Conservation (phyloP, 495 filamentous ascomycete genomes). For the Aspergillus egyptiacus region DNA sequence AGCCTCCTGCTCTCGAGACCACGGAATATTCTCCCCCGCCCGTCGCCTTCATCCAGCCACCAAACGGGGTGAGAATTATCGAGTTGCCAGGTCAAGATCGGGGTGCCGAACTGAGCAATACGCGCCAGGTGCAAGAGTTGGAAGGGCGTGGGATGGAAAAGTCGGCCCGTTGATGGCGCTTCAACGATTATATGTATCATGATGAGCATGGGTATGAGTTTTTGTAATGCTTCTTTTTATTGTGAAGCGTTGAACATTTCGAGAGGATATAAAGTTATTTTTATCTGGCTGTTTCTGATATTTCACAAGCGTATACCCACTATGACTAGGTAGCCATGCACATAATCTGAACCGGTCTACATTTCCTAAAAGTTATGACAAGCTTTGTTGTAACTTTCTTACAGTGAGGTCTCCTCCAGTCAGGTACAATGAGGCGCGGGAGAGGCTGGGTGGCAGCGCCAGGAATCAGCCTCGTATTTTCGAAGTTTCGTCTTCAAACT, state of each 20-base stretch:
- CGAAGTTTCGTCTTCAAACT: no score
- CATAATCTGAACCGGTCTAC: no score
- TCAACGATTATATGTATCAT: no score
- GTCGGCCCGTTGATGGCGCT: neutral
- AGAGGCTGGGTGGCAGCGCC: no score
- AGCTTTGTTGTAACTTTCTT: no score
- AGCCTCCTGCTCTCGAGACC: neutral
- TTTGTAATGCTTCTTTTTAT: neutral
- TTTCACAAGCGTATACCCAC: neutral
- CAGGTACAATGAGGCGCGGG: no score
- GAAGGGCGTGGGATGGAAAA: neutral
- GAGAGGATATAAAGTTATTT: no score
- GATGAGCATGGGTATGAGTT: no score
- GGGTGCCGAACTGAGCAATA: neutral
- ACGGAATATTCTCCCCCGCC: neutral
- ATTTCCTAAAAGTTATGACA: no score
- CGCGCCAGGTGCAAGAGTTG: neutral
- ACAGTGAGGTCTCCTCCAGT: no score
- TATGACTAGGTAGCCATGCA: neutral
- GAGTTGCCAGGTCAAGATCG: neutral
- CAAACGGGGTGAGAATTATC: neutral
- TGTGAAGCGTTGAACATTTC: no score
- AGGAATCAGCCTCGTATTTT: no score
- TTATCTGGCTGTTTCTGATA: neutral
- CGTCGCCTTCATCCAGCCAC: neutral